Evolutionary conservation across 768 basidiomycete species (phyloP), one percentile per base, ranked within the genome.

Genomic region (Gymnopilus junonius): DNA sequence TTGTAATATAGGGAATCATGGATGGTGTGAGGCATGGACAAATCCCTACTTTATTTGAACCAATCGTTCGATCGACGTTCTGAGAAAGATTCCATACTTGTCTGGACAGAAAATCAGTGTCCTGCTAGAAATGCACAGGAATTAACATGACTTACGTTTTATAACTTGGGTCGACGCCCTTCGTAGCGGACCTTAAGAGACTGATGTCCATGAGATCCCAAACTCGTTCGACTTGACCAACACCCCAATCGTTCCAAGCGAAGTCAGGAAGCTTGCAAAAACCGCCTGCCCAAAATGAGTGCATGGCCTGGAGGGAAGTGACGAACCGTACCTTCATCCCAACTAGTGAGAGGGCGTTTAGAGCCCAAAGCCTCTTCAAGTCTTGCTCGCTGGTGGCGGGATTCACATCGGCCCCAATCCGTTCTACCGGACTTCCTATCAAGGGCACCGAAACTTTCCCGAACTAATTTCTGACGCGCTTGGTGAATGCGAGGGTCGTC

Each of bases 1-100:
- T 95, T 46, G 96, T 94, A 73, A 97, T 90, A 69, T 95, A 98
- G 0, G 96, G 93, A 65, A 97, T 97, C 95, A 97, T 97, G 29
- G 93, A 90, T 1, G 96, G 96, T 0, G 96, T 98, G 17, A 98
- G 85, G 76, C 96, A 98, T 0, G 93, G 93, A 67, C 91, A 93
- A 59, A 97, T 92, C 21, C 95, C 96, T 11, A 88, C 78, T 74
- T 88, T 90, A 67, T 83, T 85, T 0, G 92, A 90, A 7, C 92
- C 92, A 46, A 90, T 94, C 27, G 91, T 91, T 14, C 96, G 87
- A 75, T 98, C 96, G 23, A 97, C 96, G 69, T 98, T 98, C 76
- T 98, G 96, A 2, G 94, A 95, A 5, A 98, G 83, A 75, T 98
- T 98, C 95, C 95, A 97, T 1, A 98, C 92, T 75, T 89, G 84